A percentile compares a stretch with the other conserved stretches of the same genome.
Evolutionary conservation across 1,284 basidiomycete species (phyloP).

Genomic region (Trametes sp.): DNA sequence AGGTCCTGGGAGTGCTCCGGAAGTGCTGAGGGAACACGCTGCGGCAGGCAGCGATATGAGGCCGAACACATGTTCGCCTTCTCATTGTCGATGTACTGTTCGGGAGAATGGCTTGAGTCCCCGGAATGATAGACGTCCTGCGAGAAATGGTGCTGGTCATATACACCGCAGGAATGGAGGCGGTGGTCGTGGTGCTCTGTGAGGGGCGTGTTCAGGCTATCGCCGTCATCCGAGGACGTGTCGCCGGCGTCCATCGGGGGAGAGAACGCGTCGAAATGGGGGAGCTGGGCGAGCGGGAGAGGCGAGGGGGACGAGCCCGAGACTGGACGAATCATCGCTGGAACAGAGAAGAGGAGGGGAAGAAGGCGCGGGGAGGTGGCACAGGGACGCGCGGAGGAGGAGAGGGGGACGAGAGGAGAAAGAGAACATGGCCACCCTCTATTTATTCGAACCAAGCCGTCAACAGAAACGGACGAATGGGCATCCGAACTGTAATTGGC

Average conservation of each 20-base stretch:
- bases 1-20: conserved; percentile 33
- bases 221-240: conserved; percentile 50
- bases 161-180: conserved; percentile 38
- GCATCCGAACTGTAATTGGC: conserved; percentile 27
- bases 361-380: conserved; percentile 21
- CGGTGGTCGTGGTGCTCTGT: conserved; percentile 42
- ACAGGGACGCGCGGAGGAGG: conserved; percentile 22
- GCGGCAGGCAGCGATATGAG: conserved; percentile 26
- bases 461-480: conserved; percentile 24
- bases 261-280: conserved; percentile 43
- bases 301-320: conserved; percentile 25
- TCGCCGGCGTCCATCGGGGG: conserved; percentile 47
- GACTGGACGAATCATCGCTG: conserved; percentile 31
- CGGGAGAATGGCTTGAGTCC: too few relatives aligned
- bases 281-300: conserved; percentile 37
- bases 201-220: conserved; percentile 48
- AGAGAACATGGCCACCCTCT: conserved; percentile 24
- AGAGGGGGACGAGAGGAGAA: conserved; percentile 24
- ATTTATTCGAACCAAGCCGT: conserved; percentile 28
- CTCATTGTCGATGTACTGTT: conserved; percentile 24
- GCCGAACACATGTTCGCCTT: conserved; percentile 26
- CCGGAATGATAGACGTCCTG: conserved; percentile 33
- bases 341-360: conserved; percentile 15
- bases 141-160: conserved; percentile 33
- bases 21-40: conserved; percentile 31